phyloP scores from a whole-genome alignment of 2,329 filamentous ascomycete species.

The Chalara sp. region DNA sequence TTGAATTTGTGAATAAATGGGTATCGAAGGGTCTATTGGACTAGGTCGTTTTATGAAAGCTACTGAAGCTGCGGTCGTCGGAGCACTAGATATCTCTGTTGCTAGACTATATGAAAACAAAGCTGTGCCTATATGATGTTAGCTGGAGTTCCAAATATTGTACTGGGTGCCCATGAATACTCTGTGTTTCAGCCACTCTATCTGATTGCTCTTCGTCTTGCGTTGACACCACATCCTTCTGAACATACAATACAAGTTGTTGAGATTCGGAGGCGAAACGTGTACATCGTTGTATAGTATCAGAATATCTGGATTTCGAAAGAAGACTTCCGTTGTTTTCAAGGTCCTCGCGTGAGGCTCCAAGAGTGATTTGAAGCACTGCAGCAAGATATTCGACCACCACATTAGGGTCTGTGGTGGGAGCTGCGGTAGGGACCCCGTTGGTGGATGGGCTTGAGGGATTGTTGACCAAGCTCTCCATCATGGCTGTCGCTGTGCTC shows the following conservation, averaged over 20 bases:
- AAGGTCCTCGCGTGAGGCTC: slow-evolving; percentile 71
- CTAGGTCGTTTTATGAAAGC: slow-evolving; percentile 84
- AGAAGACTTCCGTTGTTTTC: slow-evolving; percentile 77
- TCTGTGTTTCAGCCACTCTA: slow-evolving; percentile 26
- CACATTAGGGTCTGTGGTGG: slow-evolving; percentile 57
- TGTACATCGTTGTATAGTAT: slow-evolving; percentile 80
- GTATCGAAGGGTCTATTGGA: slow-evolving; percentile 76
- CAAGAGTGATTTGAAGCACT: slow-evolving; percentile 67
- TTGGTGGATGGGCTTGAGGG: slow-evolving; percentile 23
- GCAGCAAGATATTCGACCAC: slow-evolving; percentile 67
- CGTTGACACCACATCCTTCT: slow-evolving; percentile 64
- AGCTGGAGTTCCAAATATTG: slow-evolving; percentile 20
- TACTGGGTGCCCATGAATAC: slow-evolving; percentile 26
- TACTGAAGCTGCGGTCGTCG: slow-evolving; percentile 78
- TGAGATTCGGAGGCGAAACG: slow-evolving; percentile 87
- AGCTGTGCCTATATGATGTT: slow-evolving; percentile 28
- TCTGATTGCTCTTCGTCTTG: slow-evolving; percentile 7
- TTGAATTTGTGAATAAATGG: slow-evolving; percentile 82
- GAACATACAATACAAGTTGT: slow-evolving; percentile 73
- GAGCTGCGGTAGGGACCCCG: slow-evolving; percentile 32
- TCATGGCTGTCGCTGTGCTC: slow-evolving; percentile 16
- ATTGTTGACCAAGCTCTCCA: slow-evolving; percentile 26
- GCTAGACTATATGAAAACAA: slow-evolving; percentile 75
- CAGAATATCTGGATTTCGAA: slow-evolving; percentile 61
- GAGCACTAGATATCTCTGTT: slow-evolving; percentile 71